Conservation (phyloP, 2,329 filamentous ascomycete species). For the Apiospora marii region DNA sequence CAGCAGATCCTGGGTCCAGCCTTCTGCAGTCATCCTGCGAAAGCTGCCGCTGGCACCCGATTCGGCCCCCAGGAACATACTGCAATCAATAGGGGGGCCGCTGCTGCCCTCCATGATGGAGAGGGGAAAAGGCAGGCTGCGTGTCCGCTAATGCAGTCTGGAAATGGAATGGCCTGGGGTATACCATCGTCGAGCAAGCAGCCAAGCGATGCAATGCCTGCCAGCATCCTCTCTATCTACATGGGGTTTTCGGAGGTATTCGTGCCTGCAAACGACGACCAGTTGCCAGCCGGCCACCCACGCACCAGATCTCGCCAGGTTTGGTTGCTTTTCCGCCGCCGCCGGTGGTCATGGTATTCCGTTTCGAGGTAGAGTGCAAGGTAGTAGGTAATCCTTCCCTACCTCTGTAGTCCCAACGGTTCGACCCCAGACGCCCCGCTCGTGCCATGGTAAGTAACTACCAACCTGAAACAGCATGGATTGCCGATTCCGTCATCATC, state of each 20-base stretch:
- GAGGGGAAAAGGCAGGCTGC: constrained; percentile 1
- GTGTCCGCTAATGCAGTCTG: constrained; percentile 1
- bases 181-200: neutral
- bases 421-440: constrained; percentile 21
- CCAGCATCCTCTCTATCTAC: neutral
- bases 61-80: neutral
- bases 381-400: too few species aligned
- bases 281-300: neutral
- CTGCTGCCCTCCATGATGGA: neutral
- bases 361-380: neutral
- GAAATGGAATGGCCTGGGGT: neutral
- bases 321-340: neutral
- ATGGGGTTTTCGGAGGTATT: neutral
- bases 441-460: constrained; percentile 18
- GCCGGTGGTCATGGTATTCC: neutral
- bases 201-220: neutral
- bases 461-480: constrained; percentile 38
- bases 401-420: neutral
- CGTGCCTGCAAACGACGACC: neutral
- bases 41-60: neutral
- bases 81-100: constrained; percentile 16
- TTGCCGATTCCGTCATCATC: constrained; percentile 26
- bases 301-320: neutral
- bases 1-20: constrained; percentile 11
- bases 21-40: constrained; percentile 3